Conservation (phyloP, 2,329 filamentous ascomycete genomes). For the Cadophora gregata region DNA sequence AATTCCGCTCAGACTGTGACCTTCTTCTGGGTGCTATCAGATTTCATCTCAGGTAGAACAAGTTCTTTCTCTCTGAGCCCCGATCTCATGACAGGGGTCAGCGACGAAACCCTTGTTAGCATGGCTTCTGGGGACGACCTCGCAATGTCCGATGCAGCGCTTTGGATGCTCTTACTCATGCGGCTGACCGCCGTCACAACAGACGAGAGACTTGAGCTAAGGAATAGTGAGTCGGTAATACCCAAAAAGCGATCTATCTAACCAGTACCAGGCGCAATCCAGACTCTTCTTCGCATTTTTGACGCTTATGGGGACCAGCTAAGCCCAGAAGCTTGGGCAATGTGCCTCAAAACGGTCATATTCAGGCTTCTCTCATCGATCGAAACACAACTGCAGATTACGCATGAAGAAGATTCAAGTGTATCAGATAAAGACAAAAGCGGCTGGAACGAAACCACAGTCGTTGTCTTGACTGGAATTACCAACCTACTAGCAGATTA, state of each 20-base stretch:
- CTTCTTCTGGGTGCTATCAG: conserved; percentile 94
- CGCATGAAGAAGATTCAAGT: conserved; percentile 45
- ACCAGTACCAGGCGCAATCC: conserved; percentile 68
- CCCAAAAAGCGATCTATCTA: neutral
- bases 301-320: conserved; percentile 88
- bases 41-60: conserved; percentile 74
- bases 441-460: conserved; percentile 77
- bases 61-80: conserved; percentile 63
- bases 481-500: conserved; percentile 78
- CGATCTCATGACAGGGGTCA: conserved; percentile 58
- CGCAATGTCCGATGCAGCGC: conserved; percentile 68
- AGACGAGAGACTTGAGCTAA: conserved; percentile 75
- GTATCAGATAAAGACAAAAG: conserved; percentile 50
- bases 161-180: conserved; percentile 80
- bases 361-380: conserved; percentile 78
- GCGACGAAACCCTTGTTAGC: conserved; percentile 62
- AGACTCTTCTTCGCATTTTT: conserved; percentile 89
- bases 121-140: conserved; percentile 65
- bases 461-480: conserved; percentile 75
- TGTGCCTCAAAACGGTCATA: conserved; percentile 81
- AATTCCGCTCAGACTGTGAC: conserved; percentile 72
- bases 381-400: conserved; percentile 58
- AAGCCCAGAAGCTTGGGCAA: conserved; percentile 78
- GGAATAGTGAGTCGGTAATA: conserved; percentile 64
- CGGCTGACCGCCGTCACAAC: conserved; percentile 74